phyloP scores from a whole-genome alignment of 2,329 filamentous ascomycete genomes.

The Bipolaris bicolor region DNA sequence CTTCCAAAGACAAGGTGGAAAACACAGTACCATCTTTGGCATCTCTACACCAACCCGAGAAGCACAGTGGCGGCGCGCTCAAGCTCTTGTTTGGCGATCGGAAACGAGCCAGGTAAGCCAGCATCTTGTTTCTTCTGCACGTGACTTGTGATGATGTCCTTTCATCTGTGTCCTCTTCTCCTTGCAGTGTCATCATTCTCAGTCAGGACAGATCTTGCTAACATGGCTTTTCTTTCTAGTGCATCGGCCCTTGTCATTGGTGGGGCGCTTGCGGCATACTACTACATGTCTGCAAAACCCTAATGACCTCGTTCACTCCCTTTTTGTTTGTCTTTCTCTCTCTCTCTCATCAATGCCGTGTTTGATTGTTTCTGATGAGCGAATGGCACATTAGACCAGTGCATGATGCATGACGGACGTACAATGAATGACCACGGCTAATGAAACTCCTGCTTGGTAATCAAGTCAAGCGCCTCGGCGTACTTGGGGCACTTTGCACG shows the following conservation, averaged over 20 bases:
- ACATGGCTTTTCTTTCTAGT: constrained; percentile 5
- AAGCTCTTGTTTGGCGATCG: constrained; percentile 24
- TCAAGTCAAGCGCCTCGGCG: background rate
- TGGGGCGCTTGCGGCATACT: constrained; percentile 17
- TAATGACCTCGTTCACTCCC: background rate
- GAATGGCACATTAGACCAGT: background rate
- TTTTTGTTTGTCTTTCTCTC: background rate
- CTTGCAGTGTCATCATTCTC: background rate
- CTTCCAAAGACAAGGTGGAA: constrained; percentile 6
- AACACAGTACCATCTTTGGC: background rate
- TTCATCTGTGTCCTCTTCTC: too few relatives aligned
- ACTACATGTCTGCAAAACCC: constrained; percentile 10
- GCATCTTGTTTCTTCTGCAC: background rate
- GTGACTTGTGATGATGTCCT: too few relatives aligned
- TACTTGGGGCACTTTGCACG: background rate
- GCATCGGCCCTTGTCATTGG: constrained; percentile 16
- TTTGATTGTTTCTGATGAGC: background rate
- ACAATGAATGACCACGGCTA: background rate
- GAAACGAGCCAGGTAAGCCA: constrained; percentile 35
- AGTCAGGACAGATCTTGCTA: background rate
- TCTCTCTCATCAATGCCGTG: background rate
- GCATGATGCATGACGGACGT: background rate
- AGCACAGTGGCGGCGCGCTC: constrained; percentile 8
- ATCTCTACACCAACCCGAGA: constrained; percentile 4
- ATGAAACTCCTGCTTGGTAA: background rate